Base-by-base conservation (phyloP, 257 asterid genomes). In the Echium plantagineum region DNA sequence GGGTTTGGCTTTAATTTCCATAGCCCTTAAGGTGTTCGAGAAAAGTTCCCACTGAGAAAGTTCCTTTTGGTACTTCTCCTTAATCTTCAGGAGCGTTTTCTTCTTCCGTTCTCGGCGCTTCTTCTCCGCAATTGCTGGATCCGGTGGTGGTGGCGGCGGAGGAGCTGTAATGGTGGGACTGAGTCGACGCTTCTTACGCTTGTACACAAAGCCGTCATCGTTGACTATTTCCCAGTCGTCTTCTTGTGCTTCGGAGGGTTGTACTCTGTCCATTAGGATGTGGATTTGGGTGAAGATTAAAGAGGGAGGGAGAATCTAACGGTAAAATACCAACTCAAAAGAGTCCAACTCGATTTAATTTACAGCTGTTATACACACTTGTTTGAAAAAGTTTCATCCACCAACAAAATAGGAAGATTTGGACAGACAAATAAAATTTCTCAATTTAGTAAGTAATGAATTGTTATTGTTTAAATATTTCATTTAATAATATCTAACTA, bases 21-120 rank as follows among this genome's bases (percentile, higher is more conserved):
- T 78, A 46, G 62, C 69, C 71, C 54, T 75, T 66, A 88, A 69
- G 13, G 75, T 69, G 78, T 71, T 89, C 76, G 94, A 85, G 60
- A 83, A 76, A 73, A 73, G 82, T 68, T 85, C 94, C 96, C 96
- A 85, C 31, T 65, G 85, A 20, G 66, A 57, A 59, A 89, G 80
- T 78, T 89, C 96, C 6, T 51, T 59, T 52, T 56, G 47, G 47
- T 81, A 83, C 55, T 63, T 77, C 1, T 67, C 77, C 61, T 71
- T 80, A 73, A 85, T 69, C 77, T 80, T 81, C 46, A 79, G 48
- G 30, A 89, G 86, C 6, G 80, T 74, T 53, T 57, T 73, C 65
- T 61, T 89, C 85, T 42, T 42, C 78, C 88, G 59, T 26, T 68
- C 71, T 0, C 76, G 83, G 56, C 77, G 86, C 58, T 67, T 70